Base-by-base conservation (phyloP, 805 yeast species). In the Lipomyces chichibuensis region DNA sequence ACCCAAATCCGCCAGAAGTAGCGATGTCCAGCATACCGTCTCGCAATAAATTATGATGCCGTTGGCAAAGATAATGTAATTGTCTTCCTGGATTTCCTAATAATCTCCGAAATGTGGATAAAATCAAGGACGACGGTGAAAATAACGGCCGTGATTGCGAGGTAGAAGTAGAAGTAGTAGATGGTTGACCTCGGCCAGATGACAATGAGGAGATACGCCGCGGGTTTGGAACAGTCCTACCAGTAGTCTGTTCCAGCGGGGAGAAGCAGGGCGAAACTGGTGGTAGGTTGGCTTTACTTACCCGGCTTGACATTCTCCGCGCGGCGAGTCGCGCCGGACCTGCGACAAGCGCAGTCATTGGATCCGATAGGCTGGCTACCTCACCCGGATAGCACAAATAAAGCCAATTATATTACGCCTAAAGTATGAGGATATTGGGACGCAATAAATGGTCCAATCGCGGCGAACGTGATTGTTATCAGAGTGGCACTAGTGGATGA, bases 11-110 rank as follows among this genome's bases (percentile, higher is more conserved):
- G 33, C 71, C 71, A 13, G 66, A 43, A 59, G 63, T 64, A 29
- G 55, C 46, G 25, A 62, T 55, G 66, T 67, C 71, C n/a, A 67
- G 65, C 71, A 67, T 67, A 27, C 65, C 71, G n/a, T 67, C 71
- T 35, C 35, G 49, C n/a, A 55, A 37, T 27, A 43, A 57, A 29
- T 32, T 54, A 25, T 57, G 64, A 37, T 67, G 71, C 23, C 63
- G 62, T 9, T 67, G 69, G 52, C 69, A 65, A 27, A 57, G 57
- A 62, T 62, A 62, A 43, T 67, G 69, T 14, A 65, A 62, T 29
- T n/a, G 49, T n/a, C 49, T 43, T 43, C 49, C 20, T 17, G 49
- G 49, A 43, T 17, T 8, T 8, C 49, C 23, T 43, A 43, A 43
- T 17, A 43, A n/a, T n/a, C 49, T n/a, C 49, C 11, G 49, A 43